Base-by-base conservation (phyloP, 129 eudicot genomes). In the Solidago caesia region DNA sequence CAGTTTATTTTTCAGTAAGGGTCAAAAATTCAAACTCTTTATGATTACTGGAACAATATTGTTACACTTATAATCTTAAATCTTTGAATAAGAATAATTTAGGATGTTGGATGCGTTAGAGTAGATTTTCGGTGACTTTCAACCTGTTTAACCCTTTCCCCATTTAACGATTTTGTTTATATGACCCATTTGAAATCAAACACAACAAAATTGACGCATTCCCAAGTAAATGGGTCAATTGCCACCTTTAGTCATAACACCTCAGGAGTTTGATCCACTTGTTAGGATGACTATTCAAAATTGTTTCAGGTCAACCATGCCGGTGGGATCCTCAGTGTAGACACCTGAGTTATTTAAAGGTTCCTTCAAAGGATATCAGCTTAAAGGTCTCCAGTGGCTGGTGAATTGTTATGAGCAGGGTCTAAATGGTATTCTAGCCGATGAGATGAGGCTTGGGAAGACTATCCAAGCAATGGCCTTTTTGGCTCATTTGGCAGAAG, bases 341-440 rank as follows among this genome's bases (percentile, higher is more conserved):
- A 86, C 97, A 47, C 97, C 97, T 5, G 82, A 81, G 75, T 44
- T 91, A 75, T 91, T 91, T 71, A 88, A 88, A 80, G 97, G 97
- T 69, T 77, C 89, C 67, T 88, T 91, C n/a, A 91, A 91, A 79
- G 97, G 78, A 26, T 91, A 91, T 82, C 97, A 91, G 79, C 82
- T 91, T 9, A 91, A 88, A 83, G 97, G 97, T 62, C 97, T 91
- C 44, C 97, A 91, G 77, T 91, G 97, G 97, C 87, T 91, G 60
- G 97, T 91, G 13, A 91, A 91, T 72, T 91, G 97, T 75, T 91
- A 91, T 77, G 97, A 91, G 79, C 97, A 91, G 97, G 97, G 97
- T 75, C 80, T 91, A 51, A 91, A 91, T 86, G 96, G 97, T 73
- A 91, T 91, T 82, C 92, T 91, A 76, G 97, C 97, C 71, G 97